phyloP scores from a whole-genome alignment of 169 alveolate genomes.

The Plasmodium reichenowi region DNA sequence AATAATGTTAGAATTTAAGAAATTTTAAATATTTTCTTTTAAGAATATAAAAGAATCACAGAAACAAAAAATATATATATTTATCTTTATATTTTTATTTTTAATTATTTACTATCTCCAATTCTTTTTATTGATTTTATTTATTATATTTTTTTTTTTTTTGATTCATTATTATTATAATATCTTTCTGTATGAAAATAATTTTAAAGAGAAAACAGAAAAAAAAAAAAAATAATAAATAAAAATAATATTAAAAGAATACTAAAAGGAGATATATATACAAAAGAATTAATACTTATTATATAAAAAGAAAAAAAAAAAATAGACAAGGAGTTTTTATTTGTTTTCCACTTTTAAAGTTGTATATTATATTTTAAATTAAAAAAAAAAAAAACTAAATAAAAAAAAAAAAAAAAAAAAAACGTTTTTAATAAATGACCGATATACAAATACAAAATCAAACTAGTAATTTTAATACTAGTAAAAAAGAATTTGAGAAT shows the following conservation, averaged over 20 bases:
- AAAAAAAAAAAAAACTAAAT: background rate
- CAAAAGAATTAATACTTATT: no score
- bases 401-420: no score
- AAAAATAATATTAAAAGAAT: background rate
- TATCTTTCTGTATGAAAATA: no score
- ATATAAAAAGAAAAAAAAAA: conserved; percentile 12
- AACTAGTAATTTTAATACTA: conserved; percentile 65
- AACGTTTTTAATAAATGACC: conserved; percentile 48
- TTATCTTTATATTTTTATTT: no score
- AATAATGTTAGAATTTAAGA: conserved; percentile 11
- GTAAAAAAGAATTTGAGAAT: conserved; percentile 66
- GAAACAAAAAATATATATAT: conserved; percentile 8
- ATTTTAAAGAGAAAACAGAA: no score
- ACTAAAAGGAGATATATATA: background rate
- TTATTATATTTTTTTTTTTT: no score
- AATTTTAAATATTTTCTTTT: background rate
- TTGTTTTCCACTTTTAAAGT: conserved; percentile 21
- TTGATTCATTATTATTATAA: no score
- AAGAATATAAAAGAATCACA: background rate
- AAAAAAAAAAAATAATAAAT: conserved; percentile 8
- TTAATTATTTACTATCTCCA: no score
- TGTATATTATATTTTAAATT: conserved; percentile 2
- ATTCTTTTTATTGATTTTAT: no score
- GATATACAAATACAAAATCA: conserved; percentile 74
- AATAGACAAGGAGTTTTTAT: conserved; percentile 20